Evolutionary conservation across 192 early-diverging fungal genomes (phyloP).

Genomic region (Umbelopsis sp.): DNA sequence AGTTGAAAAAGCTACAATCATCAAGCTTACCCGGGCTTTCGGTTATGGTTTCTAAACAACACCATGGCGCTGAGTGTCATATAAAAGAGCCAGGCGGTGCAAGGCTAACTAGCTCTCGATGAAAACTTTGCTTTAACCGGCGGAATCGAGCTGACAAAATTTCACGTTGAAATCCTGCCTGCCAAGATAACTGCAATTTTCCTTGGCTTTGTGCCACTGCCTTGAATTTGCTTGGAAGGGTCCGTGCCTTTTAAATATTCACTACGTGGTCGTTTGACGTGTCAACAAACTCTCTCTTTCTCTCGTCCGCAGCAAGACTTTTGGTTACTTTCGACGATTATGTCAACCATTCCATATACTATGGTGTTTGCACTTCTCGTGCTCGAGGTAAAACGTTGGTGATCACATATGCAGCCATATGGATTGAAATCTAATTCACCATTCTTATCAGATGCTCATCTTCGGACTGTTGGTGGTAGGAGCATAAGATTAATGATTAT

Average conservation of each 20-base stretch:
- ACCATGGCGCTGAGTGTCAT: too few species aligned
- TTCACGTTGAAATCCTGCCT: neutral
- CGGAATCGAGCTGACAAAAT: too few species aligned
- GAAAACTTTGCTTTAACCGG: too few species aligned
- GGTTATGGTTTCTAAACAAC: too few species aligned
- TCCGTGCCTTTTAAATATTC: neutral
- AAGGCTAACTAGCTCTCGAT: too few species aligned
- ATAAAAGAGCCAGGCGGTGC: too few species aligned
- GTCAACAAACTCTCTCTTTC: too few species aligned
- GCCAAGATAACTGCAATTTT: neutral
- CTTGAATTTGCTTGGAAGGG: neutral
- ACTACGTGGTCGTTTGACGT: neutral
- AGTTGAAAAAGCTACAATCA: too few species aligned
- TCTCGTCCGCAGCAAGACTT: too few species aligned
- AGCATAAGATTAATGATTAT: too few species aligned
- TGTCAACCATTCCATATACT: conserved; percentile 44
- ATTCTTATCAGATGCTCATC: conserved; percentile 2
- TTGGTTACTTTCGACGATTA: neutral
- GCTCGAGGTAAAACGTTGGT: conserved; percentile 36
- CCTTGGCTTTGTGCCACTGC: conserved; percentile 10
- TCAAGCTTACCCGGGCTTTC: too few species aligned
- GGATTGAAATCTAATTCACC: neutral
- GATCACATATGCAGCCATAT: neutral
- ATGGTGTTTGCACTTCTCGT: conserved; percentile 49
- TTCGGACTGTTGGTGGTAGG: conserved; percentile 28